phyloP scores from a whole-genome alignment of 352 stramenopile genomes.

The Globisporangium canariense region DNA sequence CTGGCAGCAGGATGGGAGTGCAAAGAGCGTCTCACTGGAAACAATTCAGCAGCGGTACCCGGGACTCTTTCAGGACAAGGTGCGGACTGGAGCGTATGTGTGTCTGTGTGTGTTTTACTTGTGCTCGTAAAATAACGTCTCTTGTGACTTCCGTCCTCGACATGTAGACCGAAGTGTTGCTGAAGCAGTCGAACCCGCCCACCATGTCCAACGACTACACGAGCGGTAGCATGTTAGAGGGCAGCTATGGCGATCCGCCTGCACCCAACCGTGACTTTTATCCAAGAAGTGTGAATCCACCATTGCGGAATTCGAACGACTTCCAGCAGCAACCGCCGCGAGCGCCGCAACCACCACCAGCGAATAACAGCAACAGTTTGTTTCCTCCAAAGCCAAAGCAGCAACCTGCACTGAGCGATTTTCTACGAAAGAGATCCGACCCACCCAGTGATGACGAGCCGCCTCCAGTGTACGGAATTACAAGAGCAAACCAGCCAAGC shows the following conservation, averaged over 20 bases:
- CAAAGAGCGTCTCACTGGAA: constrained; percentile 29
- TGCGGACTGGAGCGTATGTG: constrained; percentile 12
- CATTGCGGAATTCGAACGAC: background rate
- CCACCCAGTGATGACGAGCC: constrained; percentile 15
- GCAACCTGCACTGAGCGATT: constrained; percentile 26
- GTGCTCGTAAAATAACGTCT: background rate
- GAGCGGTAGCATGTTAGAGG: background rate
- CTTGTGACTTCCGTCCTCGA: background rate
- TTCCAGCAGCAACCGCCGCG: background rate
- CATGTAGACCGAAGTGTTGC: constrained; percentile 6
- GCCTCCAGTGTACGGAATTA: background rate
- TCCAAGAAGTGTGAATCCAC: background rate
- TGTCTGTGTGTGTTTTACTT: background rate
- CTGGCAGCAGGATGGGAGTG: constrained; percentile 23
- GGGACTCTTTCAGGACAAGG: constrained; percentile 36
- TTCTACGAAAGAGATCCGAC: constrained; percentile 33
- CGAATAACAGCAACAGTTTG: background rate
- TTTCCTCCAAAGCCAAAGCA: constrained; percentile 8
- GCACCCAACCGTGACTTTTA: background rate
- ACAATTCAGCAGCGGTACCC: constrained; percentile 36
- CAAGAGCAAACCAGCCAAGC: constrained; percentile 10
- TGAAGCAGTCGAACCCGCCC: background rate
- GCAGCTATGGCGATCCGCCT: background rate
- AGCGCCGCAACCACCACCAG: background rate
- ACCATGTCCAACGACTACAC: background rate